Conservation (phyloP, 331 rosid genomes). For the Phaseolus coccineus region DNA sequence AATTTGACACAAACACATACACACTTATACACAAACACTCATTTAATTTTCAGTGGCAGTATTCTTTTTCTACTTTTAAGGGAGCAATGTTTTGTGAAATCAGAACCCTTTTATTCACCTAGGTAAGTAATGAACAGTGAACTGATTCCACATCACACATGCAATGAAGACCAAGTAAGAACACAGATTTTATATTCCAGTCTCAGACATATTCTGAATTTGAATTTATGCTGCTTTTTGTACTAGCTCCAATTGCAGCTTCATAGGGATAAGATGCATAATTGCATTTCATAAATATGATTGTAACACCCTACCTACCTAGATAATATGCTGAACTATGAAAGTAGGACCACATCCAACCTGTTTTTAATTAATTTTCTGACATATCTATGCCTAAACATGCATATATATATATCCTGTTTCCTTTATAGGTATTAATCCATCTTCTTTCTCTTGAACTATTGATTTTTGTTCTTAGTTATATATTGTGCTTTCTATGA, state of each 20-base stretch:
- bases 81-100: slow-evolving; percentile 10
- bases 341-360: slow-evolving; percentile 40
- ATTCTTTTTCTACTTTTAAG: background rate
- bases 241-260: slow-evolving; percentile 8
- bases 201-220: slow-evolving; percentile 21
- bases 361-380: slow-evolving; percentile 1
- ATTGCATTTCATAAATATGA: slow-evolving; percentile 45
- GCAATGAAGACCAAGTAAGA: slow-evolving; percentile 22
- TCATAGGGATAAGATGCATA: slow-evolving; percentile 10
- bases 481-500: slow-evolving; percentile 23
- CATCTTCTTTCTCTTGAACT: slow-evolving; percentile 22
- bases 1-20: background rate
- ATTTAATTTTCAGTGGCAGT: slow-evolving; percentile 10
- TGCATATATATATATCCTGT: background rate
- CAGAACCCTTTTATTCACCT: background rate
- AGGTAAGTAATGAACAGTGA: slow-evolving; percentile 25
- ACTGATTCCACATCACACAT: slow-evolving; percentile 11
- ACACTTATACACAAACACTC: background rate
- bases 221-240: slow-evolving; percentile 28
- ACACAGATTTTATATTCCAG: slow-evolving; percentile 29
- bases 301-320: slow-evolving; percentile 37
- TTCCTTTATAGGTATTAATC: background rate
- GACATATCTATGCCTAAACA: slow-evolving; percentile 19
- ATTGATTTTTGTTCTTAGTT: slow-evolving; percentile 10
- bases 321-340: slow-evolving; percentile 7